Evolutionary conservation across 495 filamentous ascomycete genomes (phyloP).

Genomic region (Cercophora newfieldiana): DNA sequence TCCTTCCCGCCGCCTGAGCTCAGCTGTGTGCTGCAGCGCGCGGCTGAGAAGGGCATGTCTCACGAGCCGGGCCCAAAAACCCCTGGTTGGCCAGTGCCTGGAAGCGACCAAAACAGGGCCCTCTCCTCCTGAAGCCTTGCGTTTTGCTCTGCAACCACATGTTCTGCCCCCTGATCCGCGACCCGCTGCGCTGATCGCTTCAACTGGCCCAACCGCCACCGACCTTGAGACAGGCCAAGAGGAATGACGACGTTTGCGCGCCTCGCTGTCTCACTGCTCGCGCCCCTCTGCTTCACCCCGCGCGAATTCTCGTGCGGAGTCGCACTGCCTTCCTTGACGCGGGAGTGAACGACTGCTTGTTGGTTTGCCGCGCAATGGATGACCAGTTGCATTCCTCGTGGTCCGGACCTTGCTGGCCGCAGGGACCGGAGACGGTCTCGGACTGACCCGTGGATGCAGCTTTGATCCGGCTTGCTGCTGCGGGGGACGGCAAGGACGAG

Average conservation of each 20-base stretch:
- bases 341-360: not conserved
- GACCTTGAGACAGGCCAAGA: not conserved
- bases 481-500: not conserved
- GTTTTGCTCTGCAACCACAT: not conserved
- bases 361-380: not conserved
- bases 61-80: not conserved
- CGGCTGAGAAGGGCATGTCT: constrained; percentile 7
- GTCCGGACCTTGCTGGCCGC: not conserved
- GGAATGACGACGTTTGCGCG: not conserved
- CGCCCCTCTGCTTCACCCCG: not conserved
- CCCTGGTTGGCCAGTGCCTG: constrained; percentile 6
- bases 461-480: not conserved
- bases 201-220: not conserved
- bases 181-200: not conserved
- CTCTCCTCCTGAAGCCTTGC: not conserved
- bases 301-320: constrained; percentile 2
- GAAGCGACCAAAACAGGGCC: constrained; percentile 5
- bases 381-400: not conserved
- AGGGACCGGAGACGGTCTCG: not conserved
- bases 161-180: not conserved
- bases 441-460: not conserved
- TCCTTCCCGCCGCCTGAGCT: not conserved
- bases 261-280: not conserved
- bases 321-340: not conserved
- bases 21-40: not conserved